Percentiles rank a stretch among this genome's conserved stretches.
These are phyloP conservation scores for Plectosphaerella sp. DNA, from an alignment of 2,329 filamentous ascomycete species.

Conservation along the genomic window DNA sequence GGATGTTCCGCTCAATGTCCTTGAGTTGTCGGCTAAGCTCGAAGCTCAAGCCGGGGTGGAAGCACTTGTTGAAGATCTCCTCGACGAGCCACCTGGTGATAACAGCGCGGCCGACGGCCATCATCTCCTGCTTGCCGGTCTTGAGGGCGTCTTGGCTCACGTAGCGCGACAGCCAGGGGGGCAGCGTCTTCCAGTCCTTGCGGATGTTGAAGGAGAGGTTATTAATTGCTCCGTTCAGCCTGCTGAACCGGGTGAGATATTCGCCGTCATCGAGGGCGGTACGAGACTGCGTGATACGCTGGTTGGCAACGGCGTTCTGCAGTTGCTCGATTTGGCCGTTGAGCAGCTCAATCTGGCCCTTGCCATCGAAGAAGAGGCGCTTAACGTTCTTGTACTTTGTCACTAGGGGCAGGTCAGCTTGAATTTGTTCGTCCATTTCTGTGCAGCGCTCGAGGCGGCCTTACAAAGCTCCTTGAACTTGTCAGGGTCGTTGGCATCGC, in stretches of 20 bases:
- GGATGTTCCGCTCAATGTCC: conserved; percentile 81
- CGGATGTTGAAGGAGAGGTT: conserved; percentile 94
- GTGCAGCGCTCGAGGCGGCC: conserved; percentile 14
- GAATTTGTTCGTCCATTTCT: not conserved
- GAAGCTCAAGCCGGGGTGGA: conserved; percentile 82
- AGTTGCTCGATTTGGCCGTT: conserved; percentile 86
- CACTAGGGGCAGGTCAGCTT: conserved; percentile 46
- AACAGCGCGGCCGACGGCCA: conserved; percentile 82
- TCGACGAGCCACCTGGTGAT: conserved; percentile 89
- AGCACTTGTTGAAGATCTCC: conserved; percentile 85
- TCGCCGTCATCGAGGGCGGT: conserved; percentile 94
- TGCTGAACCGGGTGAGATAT: conserved; percentile 83
- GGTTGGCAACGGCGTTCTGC: conserved; percentile 95
- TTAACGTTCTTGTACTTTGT: conserved; percentile 98
- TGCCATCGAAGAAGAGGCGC: conserved; percentile 94
- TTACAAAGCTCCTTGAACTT: conserved; percentile 56
- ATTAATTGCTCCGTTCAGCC: conserved; percentile 88
- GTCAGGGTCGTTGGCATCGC: conserved; percentile 40
- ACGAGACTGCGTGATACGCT: conserved; percentile 88
- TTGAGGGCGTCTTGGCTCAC: conserved; percentile 82
- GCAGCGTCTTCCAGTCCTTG: conserved; percentile 85
- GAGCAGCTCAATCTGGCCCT: conserved; percentile 84
- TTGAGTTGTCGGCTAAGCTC: conserved; percentile 76
- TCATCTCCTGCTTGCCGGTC: conserved; percentile 96
- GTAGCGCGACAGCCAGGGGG: conserved; percentile 71